Percentiles rank a stretch among this genome's conserved stretches.
These are phyloP conservation scores for Trichoderma orchidacearum DNA, from an alignment of 495 filamentous ascomycete genomes.

Conservation along the genomic window DNA sequence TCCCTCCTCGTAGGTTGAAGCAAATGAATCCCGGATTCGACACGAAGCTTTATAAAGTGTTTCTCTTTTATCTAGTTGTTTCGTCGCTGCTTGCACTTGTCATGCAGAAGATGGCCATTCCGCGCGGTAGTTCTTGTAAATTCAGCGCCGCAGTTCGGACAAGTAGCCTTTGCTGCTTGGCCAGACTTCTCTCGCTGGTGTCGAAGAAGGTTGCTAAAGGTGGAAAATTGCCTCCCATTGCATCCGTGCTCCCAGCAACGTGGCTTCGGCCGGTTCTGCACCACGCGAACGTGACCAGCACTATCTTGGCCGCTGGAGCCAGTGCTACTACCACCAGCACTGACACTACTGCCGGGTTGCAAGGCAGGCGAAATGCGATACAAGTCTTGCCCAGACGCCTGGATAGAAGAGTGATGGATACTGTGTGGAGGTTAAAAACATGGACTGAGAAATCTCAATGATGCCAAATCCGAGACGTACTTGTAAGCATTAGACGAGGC, in stretches of 20 bases:
- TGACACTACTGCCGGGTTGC: slow-evolving; percentile 4
- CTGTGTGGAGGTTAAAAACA: slow-evolving; percentile 7
- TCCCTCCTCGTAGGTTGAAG: neutral
- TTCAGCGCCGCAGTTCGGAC: slow-evolving; percentile 77
- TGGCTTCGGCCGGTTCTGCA: slow-evolving; percentile 68
- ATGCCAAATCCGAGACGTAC: slow-evolving; percentile 17
- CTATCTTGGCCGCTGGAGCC: slow-evolving; percentile 10
- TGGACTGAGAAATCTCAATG: neutral
- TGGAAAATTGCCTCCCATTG: slow-evolving; percentile 87
- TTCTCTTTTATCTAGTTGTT: slow-evolving; percentile 11
- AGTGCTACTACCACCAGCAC: neutral
- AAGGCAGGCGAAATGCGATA: slow-evolving; percentile 24
- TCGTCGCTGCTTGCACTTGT: slow-evolving; percentile 68
- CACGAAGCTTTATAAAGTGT: neutral
- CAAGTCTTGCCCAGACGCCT: slow-evolving; percentile 18
- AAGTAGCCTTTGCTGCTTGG: slow-evolving; percentile 71
- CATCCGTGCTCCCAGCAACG: slow-evolving; percentile 96
- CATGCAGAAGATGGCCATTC: slow-evolving; percentile 77
- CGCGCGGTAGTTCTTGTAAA: slow-evolving; percentile 85
- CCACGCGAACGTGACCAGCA: slow-evolving; percentile 46
- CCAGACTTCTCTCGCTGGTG: slow-evolving; percentile 93
- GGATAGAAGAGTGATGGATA: slow-evolving; percentile 12
- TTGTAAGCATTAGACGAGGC: slow-evolving; percentile 25
- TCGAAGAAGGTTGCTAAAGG: slow-evolving; percentile 84
- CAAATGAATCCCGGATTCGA: neutral